Evolutionary conservation across 1,284 basidiomycete genomes (phyloP).

Genomic region (Chiua sp.): DNA sequence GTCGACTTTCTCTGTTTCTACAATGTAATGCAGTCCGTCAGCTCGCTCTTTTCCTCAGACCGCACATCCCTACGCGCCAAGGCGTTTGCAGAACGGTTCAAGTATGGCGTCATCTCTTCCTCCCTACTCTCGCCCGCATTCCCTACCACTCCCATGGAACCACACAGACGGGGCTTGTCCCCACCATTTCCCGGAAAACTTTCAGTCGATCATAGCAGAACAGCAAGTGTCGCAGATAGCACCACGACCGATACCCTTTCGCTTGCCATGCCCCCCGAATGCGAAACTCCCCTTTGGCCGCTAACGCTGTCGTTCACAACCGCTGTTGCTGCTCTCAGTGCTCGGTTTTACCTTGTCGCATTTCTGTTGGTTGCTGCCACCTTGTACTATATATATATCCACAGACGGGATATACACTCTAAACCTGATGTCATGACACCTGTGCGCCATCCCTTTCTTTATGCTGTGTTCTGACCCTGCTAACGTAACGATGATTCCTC

Average conservation of each 20-base stretch:
- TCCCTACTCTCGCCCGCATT: constrained; percentile 65
- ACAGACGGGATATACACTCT: constrained; percentile 41
- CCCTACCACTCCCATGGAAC: constrained; percentile 39
- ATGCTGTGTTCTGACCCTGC: background rate
- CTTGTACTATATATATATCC: constrained; percentile 46
- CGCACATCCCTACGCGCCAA: constrained; percentile 36
- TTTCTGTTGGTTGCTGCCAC: constrained; percentile 47
- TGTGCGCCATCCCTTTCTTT: constrained; percentile 45
- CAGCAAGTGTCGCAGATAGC: constrained; percentile 43
- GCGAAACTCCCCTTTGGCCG: constrained; percentile 44
- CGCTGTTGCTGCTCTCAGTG: constrained; percentile 50
- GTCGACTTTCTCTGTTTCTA: background rate
- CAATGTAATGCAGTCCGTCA: constrained; percentile 37
- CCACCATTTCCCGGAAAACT: constrained; percentile 53
- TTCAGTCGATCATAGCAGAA: constrained; percentile 40
- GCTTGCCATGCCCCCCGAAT: constrained; percentile 31
- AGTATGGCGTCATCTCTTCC: constrained; percentile 85
- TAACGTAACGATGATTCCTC: constrained; percentile 2
- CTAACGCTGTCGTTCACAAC: constrained; percentile 45
- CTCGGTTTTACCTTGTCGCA: constrained; percentile 53
- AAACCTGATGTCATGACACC: constrained; percentile 55
- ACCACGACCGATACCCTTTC: constrained; percentile 28
- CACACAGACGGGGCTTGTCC: constrained; percentile 37
- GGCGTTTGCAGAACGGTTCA: constrained; percentile 78
- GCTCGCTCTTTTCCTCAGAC: constrained; percentile 32